A percentile compares a stretch with the other conserved stretches of the same genome.
These are phyloP conservation scores for Eremochloa ophiuroides DNA, from an alignment of 176 grass and related monocot genomes.

Conservation along the genomic window DNA sequence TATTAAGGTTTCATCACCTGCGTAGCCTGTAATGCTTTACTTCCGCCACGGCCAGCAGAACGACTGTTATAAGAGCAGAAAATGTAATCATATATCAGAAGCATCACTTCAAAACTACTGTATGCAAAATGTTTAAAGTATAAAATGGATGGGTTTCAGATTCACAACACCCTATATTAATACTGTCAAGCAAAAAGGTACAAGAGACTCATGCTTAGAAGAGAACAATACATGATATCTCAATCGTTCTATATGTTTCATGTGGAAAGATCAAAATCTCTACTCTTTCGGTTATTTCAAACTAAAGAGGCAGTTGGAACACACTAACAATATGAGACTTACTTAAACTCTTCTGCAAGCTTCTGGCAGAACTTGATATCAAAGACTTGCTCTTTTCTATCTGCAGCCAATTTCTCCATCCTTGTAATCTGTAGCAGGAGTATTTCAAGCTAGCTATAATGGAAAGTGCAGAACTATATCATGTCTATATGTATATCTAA, in stretches of 20 bases:
- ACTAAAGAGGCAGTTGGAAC: background rate
- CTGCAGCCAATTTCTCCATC: conserved; percentile 45
- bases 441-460: background rate
- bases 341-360: conserved; percentile 64
- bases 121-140: background rate
- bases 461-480: background rate
- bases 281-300: background rate
- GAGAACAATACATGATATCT: background rate
- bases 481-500: background rate
- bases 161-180: background rate
- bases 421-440: conserved; percentile 39
- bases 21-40: conserved; percentile 45
- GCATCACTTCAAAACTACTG: conserved; percentile 8
- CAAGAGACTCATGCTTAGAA: background rate
- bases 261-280: background rate
- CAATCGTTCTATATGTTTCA: background rate
- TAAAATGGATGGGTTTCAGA: background rate
- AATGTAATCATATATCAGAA: conserved; percentile 21
- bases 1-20: conserved; percentile 36
- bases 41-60: conserved; percentile 37
- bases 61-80: conserved; percentile 23
- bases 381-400: conserved; percentile 28
- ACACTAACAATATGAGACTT: background rate
- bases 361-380: conserved; percentile 42
- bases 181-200: background rate